Conservation (phyloP, 257 asterid species). For the Osmanthus fragrans region DNA sequence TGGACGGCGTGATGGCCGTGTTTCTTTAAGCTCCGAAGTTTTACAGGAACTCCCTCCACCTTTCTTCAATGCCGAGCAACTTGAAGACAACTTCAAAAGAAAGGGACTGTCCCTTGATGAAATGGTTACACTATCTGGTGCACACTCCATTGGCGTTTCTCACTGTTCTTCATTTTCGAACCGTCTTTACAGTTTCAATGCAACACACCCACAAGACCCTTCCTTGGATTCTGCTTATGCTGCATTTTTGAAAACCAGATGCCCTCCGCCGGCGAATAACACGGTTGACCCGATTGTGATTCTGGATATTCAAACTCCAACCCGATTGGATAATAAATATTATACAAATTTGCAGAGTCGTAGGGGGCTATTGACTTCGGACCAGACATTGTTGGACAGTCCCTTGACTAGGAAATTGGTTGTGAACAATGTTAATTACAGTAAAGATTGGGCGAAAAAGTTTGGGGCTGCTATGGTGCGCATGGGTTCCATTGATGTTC, state of each 20-base stretch:
- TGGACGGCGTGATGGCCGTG: conserved; percentile 54
- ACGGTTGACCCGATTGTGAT: conserved; percentile 23
- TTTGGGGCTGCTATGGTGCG: conserved; percentile 48
- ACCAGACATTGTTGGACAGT: conserved; percentile 39
- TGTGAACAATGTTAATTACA: conserved; percentile 23
- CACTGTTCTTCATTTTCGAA: conserved; percentile 50
- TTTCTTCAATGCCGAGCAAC: conserved; percentile 34
- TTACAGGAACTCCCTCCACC: conserved; percentile 50
- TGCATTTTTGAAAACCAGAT: conserved; percentile 32
- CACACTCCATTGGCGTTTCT: conserved; percentile 58
- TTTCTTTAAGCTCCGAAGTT: conserved; percentile 43
- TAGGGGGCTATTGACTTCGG: conserved; percentile 40
- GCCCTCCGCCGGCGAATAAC: conserved; percentile 32
- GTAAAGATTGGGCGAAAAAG: conserved; percentile 29
- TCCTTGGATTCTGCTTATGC: conserved; percentile 41
- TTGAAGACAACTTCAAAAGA: conserved; percentile 36
- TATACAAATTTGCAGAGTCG: conserved; percentile 28
- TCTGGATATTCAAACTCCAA: conserved; percentile 35
- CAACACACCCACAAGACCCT: conserved; percentile 44
- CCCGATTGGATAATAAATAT: conserved; percentile 31
- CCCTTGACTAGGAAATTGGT: conserved; percentile 35
- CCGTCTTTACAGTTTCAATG: conserved; percentile 38
- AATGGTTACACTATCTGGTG: conserved; percentile 69
- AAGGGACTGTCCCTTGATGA: conserved; percentile 63
- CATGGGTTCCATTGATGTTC: conserved; percentile 44